Evolutionary conservation across 805 yeast genomes (phyloP).

Genomic region (Priceomyces carsonii): DNA sequence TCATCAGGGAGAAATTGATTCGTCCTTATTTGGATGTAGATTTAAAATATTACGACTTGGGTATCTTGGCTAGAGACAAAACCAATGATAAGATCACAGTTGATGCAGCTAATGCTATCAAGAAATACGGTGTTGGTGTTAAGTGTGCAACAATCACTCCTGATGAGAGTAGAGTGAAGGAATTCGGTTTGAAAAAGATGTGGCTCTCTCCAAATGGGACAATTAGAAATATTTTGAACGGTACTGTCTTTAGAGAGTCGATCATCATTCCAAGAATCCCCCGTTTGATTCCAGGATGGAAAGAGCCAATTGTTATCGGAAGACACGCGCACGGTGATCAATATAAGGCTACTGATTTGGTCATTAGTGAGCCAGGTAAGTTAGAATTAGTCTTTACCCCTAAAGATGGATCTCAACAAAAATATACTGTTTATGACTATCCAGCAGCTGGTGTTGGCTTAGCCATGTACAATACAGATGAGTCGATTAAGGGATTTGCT

Average conservation of each 20-base stretch:
- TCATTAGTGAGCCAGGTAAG: slow-evolving; percentile 66
- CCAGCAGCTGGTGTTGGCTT: slow-evolving; percentile 72
- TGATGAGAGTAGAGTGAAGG: slow-evolving; percentile 77
- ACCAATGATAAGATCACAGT: slow-evolving; percentile 74
- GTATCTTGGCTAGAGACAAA: slow-evolving; percentile 65
- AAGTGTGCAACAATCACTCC: slow-evolving; percentile 88
- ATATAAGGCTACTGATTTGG: slow-evolving; percentile 76
- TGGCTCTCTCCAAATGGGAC: slow-evolving; percentile 89
- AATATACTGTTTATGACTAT: slow-evolving; percentile 59
- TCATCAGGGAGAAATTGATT: slow-evolving; percentile 67
- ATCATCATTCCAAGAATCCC: slow-evolving; percentile 79
- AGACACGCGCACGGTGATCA: slow-evolving; percentile 88
- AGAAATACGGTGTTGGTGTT: slow-evolving; percentile 74
- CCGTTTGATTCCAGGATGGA: slow-evolving; percentile 77
- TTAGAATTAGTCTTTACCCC: slow-evolving; percentile 70
- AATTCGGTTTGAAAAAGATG: slow-evolving; percentile 73
- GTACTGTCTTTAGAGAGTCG: slow-evolving; percentile 84
- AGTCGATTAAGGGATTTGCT: slow-evolving; percentile 74
- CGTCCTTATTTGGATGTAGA: slow-evolving; percentile 72
- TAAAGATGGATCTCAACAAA: slow-evolving; percentile 47
- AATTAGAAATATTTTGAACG: slow-evolving; percentile 76
- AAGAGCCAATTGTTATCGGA: slow-evolving; percentile 79
- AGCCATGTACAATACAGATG: slow-evolving; percentile 84
- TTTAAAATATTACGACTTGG: slow-evolving; percentile 73
- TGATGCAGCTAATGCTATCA: slow-evolving; percentile 77